A percentile compares a stretch with the other conserved stretches of the same genome.
Conservation (phyloP, 2,329 filamentous ascomycete genomes). For the Lasiodiplodia citricola region DNA sequence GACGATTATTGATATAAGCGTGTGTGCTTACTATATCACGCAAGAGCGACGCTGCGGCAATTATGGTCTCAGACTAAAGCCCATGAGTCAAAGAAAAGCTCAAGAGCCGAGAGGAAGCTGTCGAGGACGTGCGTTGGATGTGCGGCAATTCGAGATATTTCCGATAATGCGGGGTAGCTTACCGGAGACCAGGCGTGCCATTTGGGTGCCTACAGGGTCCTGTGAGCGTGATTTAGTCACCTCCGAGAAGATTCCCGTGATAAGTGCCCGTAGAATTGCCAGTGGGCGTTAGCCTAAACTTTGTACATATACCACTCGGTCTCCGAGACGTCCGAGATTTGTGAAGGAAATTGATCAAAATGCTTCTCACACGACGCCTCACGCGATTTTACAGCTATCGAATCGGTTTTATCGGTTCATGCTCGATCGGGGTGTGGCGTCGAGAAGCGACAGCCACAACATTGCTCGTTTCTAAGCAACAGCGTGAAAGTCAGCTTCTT, state of each 20-base stretch:
- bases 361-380: not conserved
- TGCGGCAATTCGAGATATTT: not conserved
- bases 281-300: not conserved
- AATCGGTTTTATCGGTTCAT: not conserved
- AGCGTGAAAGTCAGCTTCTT: not conserved
- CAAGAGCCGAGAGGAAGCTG: slow-evolving; percentile 6
- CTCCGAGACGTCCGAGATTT: not conserved
- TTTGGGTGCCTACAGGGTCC: not conserved
- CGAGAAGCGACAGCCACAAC: slow-evolving; percentile 18
- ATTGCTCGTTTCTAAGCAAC: not conserved
- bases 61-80: not conserved
- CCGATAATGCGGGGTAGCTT: slow-evolving; percentile 14
- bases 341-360: not conserved
- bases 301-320: too few species aligned
- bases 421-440: slow-evolving; percentile 4
- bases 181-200: not conserved
- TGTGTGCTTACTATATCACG: not conserved
- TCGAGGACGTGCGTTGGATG: not conserved
- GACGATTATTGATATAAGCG: not conserved
- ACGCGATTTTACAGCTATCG: not conserved
- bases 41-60: slow-evolving; percentile 1
- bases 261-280: not conserved
- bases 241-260: not conserved
- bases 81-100: slow-evolving; percentile 3
- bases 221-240: not conserved